phyloP scores from a whole-genome alignment of 345 rosid genomes.

The Sapria himalayana region DNA sequence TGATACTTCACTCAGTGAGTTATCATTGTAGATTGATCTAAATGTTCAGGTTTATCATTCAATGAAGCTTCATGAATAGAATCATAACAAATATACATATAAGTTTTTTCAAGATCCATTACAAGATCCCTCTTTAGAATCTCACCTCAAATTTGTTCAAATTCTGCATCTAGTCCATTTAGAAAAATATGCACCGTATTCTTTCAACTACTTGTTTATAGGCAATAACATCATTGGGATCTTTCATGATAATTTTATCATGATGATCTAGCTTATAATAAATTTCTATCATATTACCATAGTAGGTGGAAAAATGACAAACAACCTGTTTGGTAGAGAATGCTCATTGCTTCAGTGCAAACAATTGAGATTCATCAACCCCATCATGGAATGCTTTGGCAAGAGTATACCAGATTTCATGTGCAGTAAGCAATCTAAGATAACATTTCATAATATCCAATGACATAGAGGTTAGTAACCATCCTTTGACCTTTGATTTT shows the following conservation, averaged over 20 bases:
- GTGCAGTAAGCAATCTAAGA: background rate
- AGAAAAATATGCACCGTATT: constrained; percentile 6
- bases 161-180: background rate
- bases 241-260: constrained; percentile 7
- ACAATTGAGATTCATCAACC: background rate
- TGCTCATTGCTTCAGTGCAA: background rate
- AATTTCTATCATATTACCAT: background rate
- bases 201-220: background rate
- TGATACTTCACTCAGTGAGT: background rate
- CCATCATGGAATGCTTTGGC: background rate
- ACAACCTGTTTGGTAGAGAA: background rate
- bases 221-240: background rate
- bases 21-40: background rate
- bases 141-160: constrained; percentile 2
- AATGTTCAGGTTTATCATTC: background rate
- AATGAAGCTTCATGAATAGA: background rate
- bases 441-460: background rate
- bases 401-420: background rate
- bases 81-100: background rate
- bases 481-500: background rate
- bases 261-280: constrained; percentile 2
- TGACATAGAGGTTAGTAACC: background rate
- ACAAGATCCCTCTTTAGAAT: background rate
- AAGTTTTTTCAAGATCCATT: background rate
- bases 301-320: background rate